Evolutionary conservation across 805 yeast species (phyloP), one percentile per base, ranked within the genome.

Genomic region (Wickerhamomyces chambardii): DNA sequence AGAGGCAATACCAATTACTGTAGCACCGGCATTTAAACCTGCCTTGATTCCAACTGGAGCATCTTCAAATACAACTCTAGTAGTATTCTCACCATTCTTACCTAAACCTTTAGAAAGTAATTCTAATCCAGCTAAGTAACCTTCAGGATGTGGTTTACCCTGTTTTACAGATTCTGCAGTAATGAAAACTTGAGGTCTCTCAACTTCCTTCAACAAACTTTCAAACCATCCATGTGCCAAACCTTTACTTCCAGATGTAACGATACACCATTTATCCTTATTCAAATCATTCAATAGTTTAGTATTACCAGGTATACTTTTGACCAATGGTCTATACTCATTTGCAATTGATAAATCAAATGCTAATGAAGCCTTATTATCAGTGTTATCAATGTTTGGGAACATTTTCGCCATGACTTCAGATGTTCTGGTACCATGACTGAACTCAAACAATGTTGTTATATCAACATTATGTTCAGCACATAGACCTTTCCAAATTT

Each of bases 11-110:
- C 95, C 95, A 48, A 84, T 75, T 39, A 84, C 81, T 54, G 70
- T 68, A 51, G 94, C 89, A 44, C 94, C 95, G 15, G 92, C 84
- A 39, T 73, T 84, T 52, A 78, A 75, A 58, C 95, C 95, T 28
- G 95, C 94, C 48, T 74, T 64, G 44, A 84, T 78, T 55, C 95
- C 95, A 33, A 90, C 90, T 41, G 94, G 94, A 32, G 95, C 95
- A 55, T 84, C 95, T 62, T 84, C 95, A 50, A 84, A 84, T 27
- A 81, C 87, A 33, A 84, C 76, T 29, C 63, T 64, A 47, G 61
- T 66, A 36, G 64, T 59, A 29, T 51, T 47, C 15, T 59, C 48
- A 34, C 63, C 63, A 39, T 56, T 57, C 46, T 42, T 49, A 12
- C 58, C 59, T 40, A 55, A 48, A 42, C 53, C 63, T 48, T 55